Evolutionary conservation across 441 rosid genomes (phyloP), one percentile per base, ranked within the genome.

Genomic region (Metrosideros polymorpha): DNA sequence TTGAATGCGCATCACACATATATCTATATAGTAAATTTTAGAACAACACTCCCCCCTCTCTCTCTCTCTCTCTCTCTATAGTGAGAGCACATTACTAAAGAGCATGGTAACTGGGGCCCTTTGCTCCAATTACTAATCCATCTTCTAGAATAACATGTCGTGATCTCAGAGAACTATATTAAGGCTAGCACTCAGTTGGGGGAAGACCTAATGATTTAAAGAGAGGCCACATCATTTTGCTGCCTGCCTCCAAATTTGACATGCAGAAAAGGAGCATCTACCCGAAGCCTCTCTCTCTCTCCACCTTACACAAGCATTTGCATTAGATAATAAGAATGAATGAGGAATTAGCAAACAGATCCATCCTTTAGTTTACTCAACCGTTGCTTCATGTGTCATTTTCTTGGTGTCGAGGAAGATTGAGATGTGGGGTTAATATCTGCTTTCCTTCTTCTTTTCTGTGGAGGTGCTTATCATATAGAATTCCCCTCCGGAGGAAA

Each of bases 331-430:
- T 35, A 13, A 39, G 75, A 45, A 47, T 12, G 25, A 12, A 29
- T 30, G 7, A 8, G 2, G 52, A 18, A 54, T 82, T 29, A 42
- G n/a, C 56, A 49, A 22, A 63, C 29, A 50, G 19, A 83, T 22
- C 15, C n/a, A 43, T 56, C 53, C 51, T 24, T 24, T 45, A 30
- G 87, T 86, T 87, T 88, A 88, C 90, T 86, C 89, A 84, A 86
- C 89, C 84, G 84, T 86, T 88, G 82, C 87, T 85, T 88, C 85
- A 87, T 25, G 12, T 50, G 91, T 88, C 87, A 85, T 88, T 86
- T 90, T 89, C 91, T 92, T 86, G 91, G 83, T 87, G 91, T 86
- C 89, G 88, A 87, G 87, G 89, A 85, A 86, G 88, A 77, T 85
- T 51, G 86, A 86, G 86, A 92, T 91, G 91, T 86, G 85, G 87